Conservation (phyloP, 2,329 filamentous ascomycete species). For the Pseudopithomyces maydicus region DNA sequence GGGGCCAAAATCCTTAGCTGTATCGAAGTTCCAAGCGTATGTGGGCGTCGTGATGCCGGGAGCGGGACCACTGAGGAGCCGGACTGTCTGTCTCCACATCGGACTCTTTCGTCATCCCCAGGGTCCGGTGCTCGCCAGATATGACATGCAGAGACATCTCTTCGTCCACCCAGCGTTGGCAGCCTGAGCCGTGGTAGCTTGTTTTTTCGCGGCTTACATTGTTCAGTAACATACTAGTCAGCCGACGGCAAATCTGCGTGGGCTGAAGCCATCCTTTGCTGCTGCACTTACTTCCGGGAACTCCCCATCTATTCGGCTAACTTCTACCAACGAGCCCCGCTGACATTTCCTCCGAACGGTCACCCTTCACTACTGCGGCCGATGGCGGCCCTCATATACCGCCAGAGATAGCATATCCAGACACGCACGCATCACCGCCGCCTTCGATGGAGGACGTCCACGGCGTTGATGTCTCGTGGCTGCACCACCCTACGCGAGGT, state of each 20-base stretch:
- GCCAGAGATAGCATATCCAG: slow-evolving; percentile 24
- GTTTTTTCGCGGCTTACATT: neutral
- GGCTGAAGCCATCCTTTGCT: neutral
- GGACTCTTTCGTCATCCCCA: neutral
- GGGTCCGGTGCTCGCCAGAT: neutral
- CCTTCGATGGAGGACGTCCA: slow-evolving; percentile 76
- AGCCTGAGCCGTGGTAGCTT: too few species aligned
- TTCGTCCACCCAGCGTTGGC: neutral
- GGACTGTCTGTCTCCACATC: neutral
- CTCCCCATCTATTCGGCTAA: slow-evolving; percentile 31
- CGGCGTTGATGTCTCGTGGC: slow-evolving; percentile 88
- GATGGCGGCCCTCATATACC: slow-evolving; percentile 32
- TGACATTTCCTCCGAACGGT: slow-evolving; percentile 26
- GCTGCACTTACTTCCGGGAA: neutral
- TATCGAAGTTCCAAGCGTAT: neutral
- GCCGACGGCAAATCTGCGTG: neutral
- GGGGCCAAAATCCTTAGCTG: neutral
- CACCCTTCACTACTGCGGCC: slow-evolving; percentile 10
- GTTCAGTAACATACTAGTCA: neutral
- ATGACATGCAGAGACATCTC: neutral
- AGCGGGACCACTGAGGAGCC: neutral
- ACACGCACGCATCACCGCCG: slow-evolving; percentile 18
- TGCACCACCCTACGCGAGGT: slow-evolving; percentile 86
- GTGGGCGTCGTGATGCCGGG: neutral
- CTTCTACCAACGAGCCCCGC: slow-evolving; percentile 31